Base-by-base conservation (phyloP, 1,139 yeast genomes). In the Pichia sp. region DNA sequence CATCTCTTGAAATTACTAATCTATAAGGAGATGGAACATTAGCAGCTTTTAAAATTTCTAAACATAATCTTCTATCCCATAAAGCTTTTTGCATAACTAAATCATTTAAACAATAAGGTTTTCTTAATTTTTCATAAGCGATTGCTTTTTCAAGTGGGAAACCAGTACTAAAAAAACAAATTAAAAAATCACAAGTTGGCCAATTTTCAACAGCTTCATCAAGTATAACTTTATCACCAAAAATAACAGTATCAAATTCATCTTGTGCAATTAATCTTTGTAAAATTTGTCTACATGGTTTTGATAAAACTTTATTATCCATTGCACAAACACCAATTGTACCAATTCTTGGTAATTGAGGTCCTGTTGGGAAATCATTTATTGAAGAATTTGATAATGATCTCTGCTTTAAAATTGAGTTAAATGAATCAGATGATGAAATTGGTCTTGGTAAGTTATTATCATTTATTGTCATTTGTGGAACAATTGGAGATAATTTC, bases 281-380 rank as follows among this genome's bases (percentile, higher is more conserved):
- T 56, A 94, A 71, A 51, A 94, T 94, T 51, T 85, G 87, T 51
- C 97, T 73, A 62, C 97, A 92, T 2, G 99, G 98, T 65, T 94
- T 94, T 34, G 95, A 85, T 61, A 95, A 74, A 1, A 90, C 98
- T 64, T 94, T 94, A 45, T 92, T 82, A 64, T 94, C 98, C 97
- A 94, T 90, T 8, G 99, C 99, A 69, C 98, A 94, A 1, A 94
- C 96, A 39, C 99, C 99, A 56, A 94, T 87, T 56, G 87, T 89
- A 32, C 98, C 98, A 52, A 89, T 78, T 54, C 77, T 82, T 3
- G 92, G 90, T 41, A 81, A 59, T 50, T 74, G 71, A 3, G 80
- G 77, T 8, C 61, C 62, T 44, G 70, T 75, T 4, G 57, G 53
- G 5, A 35, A 12, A 8, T 47, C 54, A 23, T n/a, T 26, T 4